Evolutionary conservation across 2,329 filamentous ascomycete species (phyloP), one percentile per base, ranked within the genome.

Genomic region (Cladophialophora yegresii): DNA sequence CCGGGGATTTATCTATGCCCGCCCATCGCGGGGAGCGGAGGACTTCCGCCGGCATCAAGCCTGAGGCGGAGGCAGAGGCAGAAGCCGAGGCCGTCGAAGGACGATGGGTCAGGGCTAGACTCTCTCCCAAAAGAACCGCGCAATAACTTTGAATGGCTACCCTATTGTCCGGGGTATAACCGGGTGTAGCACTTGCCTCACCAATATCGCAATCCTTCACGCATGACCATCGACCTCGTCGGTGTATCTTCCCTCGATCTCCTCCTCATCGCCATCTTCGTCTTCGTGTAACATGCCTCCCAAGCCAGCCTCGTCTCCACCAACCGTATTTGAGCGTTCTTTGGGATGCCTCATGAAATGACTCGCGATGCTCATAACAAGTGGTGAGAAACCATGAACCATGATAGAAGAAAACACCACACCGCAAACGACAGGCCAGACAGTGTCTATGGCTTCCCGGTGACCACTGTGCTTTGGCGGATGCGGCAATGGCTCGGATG

Each of bases 341-440:
- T 78, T 79, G 59, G 80, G 77, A 13, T 77, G 71, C 33, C 81
- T 74, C 3, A 73, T 71, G 66, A 82, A 81, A 72, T 85, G 82
- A 0, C 80, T 78, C 0, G 73, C 75, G 0, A 85, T 59, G 66
- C 81, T 83, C 62, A 85, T 79, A 0, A 75, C 79, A 56, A 83
- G 70, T 1, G 83, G 82, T 65, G 80, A 83, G 43, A 85, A 69
- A 0, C 83, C 83, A 73, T 85, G 83, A 4, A 85, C 76, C 64
- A 85, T 73, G 4, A 80, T 84, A 65, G 80, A 83, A 2, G 81
- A 81, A 4, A 85, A 70, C 0, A 85, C 82, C 3, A 84, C 75
- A 67, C 84, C 84, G 66, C 81, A 84, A 1, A 85, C 78, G 0
- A 85, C 76, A 0, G 83, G 83, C 82, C 82, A 85, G 0, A 85